Percentiles rank a stretch among this genome's conserved stretches.
Evolutionary conservation across 225 moss, liverwort and hornwort genomes (phyloP).

Genomic region (Neckera pumila): DNA sequence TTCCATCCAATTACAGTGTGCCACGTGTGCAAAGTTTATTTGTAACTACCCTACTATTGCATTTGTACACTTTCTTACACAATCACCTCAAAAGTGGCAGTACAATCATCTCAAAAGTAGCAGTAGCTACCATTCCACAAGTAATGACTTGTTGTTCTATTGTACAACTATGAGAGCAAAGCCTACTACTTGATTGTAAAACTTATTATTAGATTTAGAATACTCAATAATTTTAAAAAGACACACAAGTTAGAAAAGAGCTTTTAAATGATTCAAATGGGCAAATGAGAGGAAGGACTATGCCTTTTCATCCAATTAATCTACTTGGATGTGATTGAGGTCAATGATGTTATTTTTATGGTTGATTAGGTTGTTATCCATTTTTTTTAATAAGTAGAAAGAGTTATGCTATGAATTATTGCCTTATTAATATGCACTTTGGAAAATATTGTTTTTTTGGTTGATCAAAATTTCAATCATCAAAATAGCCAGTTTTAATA

Average conservation of each 20-base stretch:
- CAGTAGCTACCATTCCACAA: too few species aligned
- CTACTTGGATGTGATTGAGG: neutral
- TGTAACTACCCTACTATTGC: too few species aligned
- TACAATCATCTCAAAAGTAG: too few species aligned
- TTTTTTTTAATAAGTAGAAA: neutral
- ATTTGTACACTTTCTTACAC: too few species aligned
- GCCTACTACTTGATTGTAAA: neutral
- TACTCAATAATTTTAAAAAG: neutral
- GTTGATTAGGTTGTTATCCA: neutral
- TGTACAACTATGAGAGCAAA: neutral
- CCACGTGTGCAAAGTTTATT: too few species aligned
- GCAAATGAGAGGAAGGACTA: too few species aligned
- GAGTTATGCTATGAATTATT: too few species aligned
- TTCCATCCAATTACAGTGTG: too few species aligned
- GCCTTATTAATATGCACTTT: neutral
- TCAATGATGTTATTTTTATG: neutral
- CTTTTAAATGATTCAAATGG: neutral
- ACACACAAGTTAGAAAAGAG: accelerated
- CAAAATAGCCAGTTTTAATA: neutral
- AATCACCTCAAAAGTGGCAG: too few species aligned
- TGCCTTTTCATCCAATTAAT: too few species aligned
- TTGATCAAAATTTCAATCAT: neutral
- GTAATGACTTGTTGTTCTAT: too few species aligned
- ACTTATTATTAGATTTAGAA: neutral
- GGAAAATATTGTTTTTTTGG: too few species aligned